Evolutionary conservation across 2,329 filamentous ascomycete genomes (phyloP), one percentile per base, ranked within the genome.

Genomic region (Hymenoscyphus salicellus): DNA sequence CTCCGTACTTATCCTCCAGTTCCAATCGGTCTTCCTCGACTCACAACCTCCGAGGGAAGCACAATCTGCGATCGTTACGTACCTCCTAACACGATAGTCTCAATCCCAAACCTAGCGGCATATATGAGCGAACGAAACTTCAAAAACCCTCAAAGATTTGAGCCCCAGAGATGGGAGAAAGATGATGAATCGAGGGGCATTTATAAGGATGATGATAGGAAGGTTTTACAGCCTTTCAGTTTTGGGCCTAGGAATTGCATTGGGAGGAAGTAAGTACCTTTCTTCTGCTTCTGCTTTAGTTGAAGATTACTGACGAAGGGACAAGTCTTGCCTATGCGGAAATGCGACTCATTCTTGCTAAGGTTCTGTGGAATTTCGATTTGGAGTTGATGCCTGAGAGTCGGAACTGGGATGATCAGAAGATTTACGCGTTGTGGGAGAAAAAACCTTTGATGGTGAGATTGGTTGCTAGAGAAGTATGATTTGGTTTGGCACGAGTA

Each of bases 91-190:
- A 30, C 26, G 5, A 11, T 23, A 56, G 55, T 33, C 23, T n/a
- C 28, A 2, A 20, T 56, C 11, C 14, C 10, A 14, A 28, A 32
- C 16, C 10, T 56, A 8, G 55, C 55, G 17, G 36, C 36, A 10
- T 43, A 59, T 2, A 46, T 17, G 16, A 59, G 33, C 14, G 38
- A 52, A 30, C 16, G n/a, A 33, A 62, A 66, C 62, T 68, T 68
- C 46, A 38, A 36, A 7, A 38, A 64, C 32, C 49, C 66, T 0
- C n/a, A 67, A 16, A 38, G 56, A 41, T 67, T 66, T 28, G 58
- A 49, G 0, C 65, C 62, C 1, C 62, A 68, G 28, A 68, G 77
- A 0, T 79, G 78, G 77, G 79, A 33, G 65, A 41, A 60, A 6
- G 26, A 58, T 32, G 16, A 23, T n/a, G 16, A 32, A 3, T 20